These are phyloP conservation scores for Potentilla sterilis DNA, from an alignment of 306 rosid species.

Conservation along the genomic window DNA sequence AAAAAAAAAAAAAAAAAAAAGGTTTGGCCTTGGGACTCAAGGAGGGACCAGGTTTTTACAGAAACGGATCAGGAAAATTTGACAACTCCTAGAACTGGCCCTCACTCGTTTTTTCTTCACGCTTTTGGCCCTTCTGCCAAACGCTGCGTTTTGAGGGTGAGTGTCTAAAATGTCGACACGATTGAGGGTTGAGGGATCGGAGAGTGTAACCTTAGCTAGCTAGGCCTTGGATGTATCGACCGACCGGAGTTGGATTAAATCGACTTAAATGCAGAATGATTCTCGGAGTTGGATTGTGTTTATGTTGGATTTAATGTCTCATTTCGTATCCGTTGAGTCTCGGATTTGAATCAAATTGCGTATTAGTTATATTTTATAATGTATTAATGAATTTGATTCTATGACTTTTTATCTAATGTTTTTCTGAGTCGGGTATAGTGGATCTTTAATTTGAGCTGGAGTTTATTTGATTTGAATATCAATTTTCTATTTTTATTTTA, in stretches of 20 bases:
- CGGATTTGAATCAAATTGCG: background rate
- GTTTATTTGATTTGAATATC: no score
- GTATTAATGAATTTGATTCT: no score
- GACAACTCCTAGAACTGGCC: background rate
- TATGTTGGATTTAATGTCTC: background rate
- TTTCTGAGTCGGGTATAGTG: no score
- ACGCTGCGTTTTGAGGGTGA: background rate
- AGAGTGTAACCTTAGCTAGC: no score
- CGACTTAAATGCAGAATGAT: background rate
- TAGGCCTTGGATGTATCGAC: no score
- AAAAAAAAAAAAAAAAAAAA: no score
- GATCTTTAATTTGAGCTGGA: no score
- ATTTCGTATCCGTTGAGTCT: no score
- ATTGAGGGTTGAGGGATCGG: no score
- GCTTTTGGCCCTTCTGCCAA: background rate
- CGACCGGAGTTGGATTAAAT: background rate
- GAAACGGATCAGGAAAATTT: background rate
- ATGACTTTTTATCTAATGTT: no score
- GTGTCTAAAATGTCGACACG: background rate
- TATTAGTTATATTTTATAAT: no score
- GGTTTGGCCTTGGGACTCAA: slow-evolving; percentile 3
- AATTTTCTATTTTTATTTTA: no score
- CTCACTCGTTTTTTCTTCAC: background rate
- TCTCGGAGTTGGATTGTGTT: background rate
- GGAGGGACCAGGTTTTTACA: background rate